These are phyloP conservation scores for Wickerhamomyces tratensis DNA, from an alignment of 805 yeast species.

Conservation along the genomic window DNA sequence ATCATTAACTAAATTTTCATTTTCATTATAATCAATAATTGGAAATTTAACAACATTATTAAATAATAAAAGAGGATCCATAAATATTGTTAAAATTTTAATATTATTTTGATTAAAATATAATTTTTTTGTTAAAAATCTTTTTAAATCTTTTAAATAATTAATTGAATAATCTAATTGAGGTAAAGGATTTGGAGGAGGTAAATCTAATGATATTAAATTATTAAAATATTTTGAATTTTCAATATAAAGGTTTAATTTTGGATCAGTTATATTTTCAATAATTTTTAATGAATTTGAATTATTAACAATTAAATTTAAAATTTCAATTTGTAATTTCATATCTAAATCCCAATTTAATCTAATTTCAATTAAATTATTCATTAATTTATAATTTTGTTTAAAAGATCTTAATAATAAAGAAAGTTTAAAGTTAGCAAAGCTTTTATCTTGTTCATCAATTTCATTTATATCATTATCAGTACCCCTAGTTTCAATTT, in stretches of 20 bases:
- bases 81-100: constrained; percentile 22
- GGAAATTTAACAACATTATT: constrained; percentile 20
- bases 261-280: constrained; percentile 31
- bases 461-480: constrained; percentile 11
- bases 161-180: constrained; percentile 17
- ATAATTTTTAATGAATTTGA: constrained; percentile 22
- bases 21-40: constrained; percentile 3
- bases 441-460: constrained; percentile 19
- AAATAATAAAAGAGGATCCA: constrained; percentile 28
- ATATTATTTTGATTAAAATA: constrained; percentile 20
- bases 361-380: constrained; percentile 26
- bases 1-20: too few species aligned
- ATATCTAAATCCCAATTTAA: constrained; percentile 33
- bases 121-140: constrained; percentile 18
- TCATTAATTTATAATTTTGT: constrained; percentile 11
- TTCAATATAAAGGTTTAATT: constrained; percentile 25
- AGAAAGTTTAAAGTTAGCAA: constrained; percentile 21
- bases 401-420: constrained; percentile 18
- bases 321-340: constrained; percentile 19
- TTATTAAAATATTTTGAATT: constrained; percentile 15
- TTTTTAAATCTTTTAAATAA: constrained; percentile 22
- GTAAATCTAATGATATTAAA: constrained; percentile 13
- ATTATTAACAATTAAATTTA: constrained; percentile 17
- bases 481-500: background rate
- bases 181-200: constrained; percentile 26